Evolutionary conservation across 306 rosid species (phyloP).

Genomic region (Quercus agrifolia): DNA sequence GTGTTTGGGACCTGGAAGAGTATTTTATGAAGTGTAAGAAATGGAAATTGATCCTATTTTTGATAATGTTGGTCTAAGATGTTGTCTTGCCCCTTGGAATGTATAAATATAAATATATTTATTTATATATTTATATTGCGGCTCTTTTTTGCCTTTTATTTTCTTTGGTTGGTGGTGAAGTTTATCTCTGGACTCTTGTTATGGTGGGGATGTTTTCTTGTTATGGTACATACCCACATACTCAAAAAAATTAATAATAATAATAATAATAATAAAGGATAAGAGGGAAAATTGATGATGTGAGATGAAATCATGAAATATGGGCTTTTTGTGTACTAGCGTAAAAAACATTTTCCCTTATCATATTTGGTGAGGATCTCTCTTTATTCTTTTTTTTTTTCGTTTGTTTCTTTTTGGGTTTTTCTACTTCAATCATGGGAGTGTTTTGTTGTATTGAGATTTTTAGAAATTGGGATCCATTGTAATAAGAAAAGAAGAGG

Average conservation of each 20-base stretch:
- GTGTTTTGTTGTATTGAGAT: background rate
- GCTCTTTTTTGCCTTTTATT: background rate
- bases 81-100: background rate
- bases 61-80: conserved; percentile 10
- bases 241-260: background rate
- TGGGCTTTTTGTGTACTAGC: too few species aligned
- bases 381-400: too few species aligned
- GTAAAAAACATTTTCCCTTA: too few species aligned
- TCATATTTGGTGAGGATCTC: too few species aligned
- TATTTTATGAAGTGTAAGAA: conserved; percentile 49
- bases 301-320: background rate
- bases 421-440: too few species aligned
- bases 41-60: conserved; percentile 44
- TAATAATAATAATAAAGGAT: background rate
- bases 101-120: background rate
- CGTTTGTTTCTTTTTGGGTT: too few species aligned
- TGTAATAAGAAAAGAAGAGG: conserved; percentile 32
- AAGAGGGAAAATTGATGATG: background rate
- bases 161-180: background rate
- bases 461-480: background rate
- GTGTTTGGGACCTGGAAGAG: conserved; percentile 21
- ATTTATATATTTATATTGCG: background rate
- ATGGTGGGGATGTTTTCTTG: too few species aligned
- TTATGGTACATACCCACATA: background rate
- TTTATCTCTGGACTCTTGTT: background rate